These are phyloP conservation scores for Pichia nanzhaoensis DNA, from an alignment of 805 yeast genomes.

Conservation along the genomic window DNA sequence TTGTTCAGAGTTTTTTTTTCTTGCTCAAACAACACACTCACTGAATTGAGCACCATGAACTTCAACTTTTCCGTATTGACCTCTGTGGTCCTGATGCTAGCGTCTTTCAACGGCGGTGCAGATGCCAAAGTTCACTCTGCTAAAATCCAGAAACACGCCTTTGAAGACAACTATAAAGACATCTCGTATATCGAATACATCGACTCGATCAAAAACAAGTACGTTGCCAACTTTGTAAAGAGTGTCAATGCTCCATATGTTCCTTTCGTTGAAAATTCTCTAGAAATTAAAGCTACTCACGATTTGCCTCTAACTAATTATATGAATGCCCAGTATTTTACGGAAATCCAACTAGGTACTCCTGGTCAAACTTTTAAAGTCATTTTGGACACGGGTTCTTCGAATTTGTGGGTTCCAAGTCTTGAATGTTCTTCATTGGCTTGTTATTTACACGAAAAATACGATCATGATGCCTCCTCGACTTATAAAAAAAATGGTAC, in stretches of 20 bases:
- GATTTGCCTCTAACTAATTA: conserved; percentile 88
- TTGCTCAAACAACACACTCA: not conserved
- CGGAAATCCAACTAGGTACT: conserved; percentile 86
- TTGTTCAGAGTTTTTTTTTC: not conserved
- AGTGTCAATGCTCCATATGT: conserved; percentile 29
- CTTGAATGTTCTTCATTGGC: conserved; percentile 87
- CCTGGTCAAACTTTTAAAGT: conserved; percentile 94
- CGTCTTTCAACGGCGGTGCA: conserved; percentile 8
- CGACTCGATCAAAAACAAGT: conserved; percentile 42
- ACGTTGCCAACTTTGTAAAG: conserved; percentile 26
- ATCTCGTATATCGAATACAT: conserved; percentile 41
- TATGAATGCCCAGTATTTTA: conserved; percentile 91
- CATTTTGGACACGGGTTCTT: conserved; percentile 91
- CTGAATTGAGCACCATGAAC: conserved; percentile 1
- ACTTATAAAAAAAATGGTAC: conserved; percentile 84
- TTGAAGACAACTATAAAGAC: conserved; percentile 41
- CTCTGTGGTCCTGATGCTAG: conserved; percentile 24
- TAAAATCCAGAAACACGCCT: conserved; percentile 41
- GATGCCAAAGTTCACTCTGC: conserved; percentile 44
- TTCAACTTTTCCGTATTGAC: conserved; percentile 30
- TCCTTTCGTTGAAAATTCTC: conserved; percentile 33
- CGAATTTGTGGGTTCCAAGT: conserved; percentile 96
- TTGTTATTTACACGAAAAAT: conserved; percentile 88
- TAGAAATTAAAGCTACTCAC: conserved; percentile 38
- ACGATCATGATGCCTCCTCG: conserved; percentile 76